A percentile compares a stretch with the other conserved stretches of the same genome.
Evolutionary conservation across 257 asterid genomes (phyloP).

Genomic region (Handroanthus guayacan): DNA sequence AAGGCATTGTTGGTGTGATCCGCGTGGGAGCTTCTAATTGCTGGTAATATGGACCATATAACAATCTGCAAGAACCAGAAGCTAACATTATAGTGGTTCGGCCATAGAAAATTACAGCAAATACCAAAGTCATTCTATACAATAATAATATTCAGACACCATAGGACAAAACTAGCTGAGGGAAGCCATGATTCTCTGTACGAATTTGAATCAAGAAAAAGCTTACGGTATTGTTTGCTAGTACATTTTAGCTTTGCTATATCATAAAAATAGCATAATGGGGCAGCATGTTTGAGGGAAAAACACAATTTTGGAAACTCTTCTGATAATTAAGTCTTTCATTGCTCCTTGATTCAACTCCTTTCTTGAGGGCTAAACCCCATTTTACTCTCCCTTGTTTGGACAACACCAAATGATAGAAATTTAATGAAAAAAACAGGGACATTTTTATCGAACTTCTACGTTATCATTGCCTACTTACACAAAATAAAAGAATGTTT

Average conservation of each 20-base stretch:
- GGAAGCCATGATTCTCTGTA: neutral
- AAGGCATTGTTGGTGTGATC: constrained; percentile 82
- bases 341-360: neutral
- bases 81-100: neutral
- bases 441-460: too few species aligned
- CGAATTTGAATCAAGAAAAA: neutral
- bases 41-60: constrained; percentile 84
- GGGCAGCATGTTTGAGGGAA: constrained; percentile 8
- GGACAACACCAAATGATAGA: neutral
- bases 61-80: constrained; percentile 63
- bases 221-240: neutral
- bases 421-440: too few species aligned
- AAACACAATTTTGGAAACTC: neutral
- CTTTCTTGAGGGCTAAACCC: neutral
- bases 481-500: too few species aligned
- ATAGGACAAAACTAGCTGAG: neutral
- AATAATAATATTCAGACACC: neutral
- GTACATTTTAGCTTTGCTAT: neutral
- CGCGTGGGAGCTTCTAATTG: constrained; percentile 78
- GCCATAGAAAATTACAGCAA: neutral
- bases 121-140: neutral
- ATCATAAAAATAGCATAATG: neutral
- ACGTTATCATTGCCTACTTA: too few species aligned
- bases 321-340: neutral
- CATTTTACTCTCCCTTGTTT: neutral